A percentile compares a stretch with the other conserved stretches of the same genome.
Evolutionary conservation across 2,329 filamentous ascomycete genomes (phyloP).

Genomic region (Ophiostoma angusticollis): DNA sequence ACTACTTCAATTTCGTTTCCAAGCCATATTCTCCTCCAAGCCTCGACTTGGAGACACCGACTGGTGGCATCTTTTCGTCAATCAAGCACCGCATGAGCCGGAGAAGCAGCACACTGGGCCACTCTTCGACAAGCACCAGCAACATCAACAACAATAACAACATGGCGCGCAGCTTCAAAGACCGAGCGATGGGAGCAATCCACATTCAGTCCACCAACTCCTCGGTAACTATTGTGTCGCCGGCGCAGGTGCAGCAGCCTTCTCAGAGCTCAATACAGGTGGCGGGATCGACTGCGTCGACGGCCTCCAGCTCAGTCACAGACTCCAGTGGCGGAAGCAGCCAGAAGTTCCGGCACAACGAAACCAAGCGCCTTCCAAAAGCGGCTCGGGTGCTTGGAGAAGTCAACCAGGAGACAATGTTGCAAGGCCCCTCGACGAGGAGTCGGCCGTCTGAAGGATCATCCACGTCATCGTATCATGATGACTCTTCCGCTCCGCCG

Average conservation of each 20-base stretch:
- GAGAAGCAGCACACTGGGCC: slow-evolving; percentile 9
- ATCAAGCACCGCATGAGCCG: slow-evolving; percentile 13
- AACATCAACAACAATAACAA: neutral
- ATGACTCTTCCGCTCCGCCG: slow-evolving; percentile 23
- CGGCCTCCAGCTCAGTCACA: neutral
- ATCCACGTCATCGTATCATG: slow-evolving; percentile 29
- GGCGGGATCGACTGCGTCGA: neutral
- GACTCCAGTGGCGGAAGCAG: neutral
- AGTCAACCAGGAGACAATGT: slow-evolving; percentile 5
- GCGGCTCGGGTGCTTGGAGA: slow-evolving; percentile 8
- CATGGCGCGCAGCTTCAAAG: slow-evolving; percentile 10
- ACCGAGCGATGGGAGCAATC: slow-evolving; percentile 9
- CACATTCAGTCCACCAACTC: slow-evolving; percentile 1
- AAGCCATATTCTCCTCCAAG: slow-evolving; percentile 3
- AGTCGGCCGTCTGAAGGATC: slow-evolving; percentile 18
- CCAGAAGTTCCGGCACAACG: neutral
- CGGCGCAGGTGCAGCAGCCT: neutral
- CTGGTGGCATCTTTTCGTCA: slow-evolving; percentile 9
- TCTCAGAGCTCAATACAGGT: slow-evolving; percentile 1
- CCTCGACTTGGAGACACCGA: neutral
- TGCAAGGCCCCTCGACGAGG: neutral
- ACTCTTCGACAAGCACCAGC: neutral
- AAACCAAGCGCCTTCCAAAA: slow-evolving; percentile 6
- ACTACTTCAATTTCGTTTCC: slow-evolving; percentile 5
- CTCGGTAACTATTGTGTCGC: neutral